Percentiles rank a stretch among this genome's conserved stretches.
Evolutionary conservation across 169 alveolate species (phyloP).

Genomic region (Cryptosporidium parvum): DNA sequence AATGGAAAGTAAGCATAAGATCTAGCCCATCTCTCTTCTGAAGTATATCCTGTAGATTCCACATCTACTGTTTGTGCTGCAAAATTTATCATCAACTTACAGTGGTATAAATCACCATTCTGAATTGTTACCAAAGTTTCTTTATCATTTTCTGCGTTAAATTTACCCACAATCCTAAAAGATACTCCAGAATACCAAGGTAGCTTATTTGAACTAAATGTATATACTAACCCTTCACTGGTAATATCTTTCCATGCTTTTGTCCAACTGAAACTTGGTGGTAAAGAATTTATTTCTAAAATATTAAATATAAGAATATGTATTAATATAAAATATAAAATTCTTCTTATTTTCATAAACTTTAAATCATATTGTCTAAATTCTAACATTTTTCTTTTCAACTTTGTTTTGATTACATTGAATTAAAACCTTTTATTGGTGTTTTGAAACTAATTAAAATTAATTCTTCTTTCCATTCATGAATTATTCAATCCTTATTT

Average conservation of each 20-base stretch:
- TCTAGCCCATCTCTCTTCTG: conserved; percentile 14
- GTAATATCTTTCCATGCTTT: conserved; percentile 72
- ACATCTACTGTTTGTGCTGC: conserved; percentile 40
- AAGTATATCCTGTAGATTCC: conserved; percentile 23
- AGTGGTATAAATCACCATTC: conserved; percentile 50
- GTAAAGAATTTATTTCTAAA: neutral
- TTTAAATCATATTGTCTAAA: neutral
- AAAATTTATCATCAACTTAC: conserved; percentile 30
- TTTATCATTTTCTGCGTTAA: conserved; percentile 4
- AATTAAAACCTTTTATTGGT: neutral
- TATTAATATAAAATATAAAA: neutral
- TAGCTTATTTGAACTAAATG: conserved; percentile 3
- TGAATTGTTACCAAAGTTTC: conserved; percentile 67
- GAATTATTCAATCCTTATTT: neutral
- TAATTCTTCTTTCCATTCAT: neutral
- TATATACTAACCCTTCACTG: conserved; percentile 18
- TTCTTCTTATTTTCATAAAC: neutral
- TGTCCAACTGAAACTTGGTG: conserved; percentile 66
- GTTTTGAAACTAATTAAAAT: neutral
- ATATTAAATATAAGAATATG: neutral
- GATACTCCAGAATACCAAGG: conserved; percentile 74
- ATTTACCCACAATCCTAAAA: conserved; percentile 61
- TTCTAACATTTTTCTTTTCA: neutral
- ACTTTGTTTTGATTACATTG: neutral
- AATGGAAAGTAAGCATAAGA: conserved; percentile 61